Evolutionary conservation across 257 asterid genomes (phyloP).

Genomic region (Solanum bulbocastanum): DNA sequence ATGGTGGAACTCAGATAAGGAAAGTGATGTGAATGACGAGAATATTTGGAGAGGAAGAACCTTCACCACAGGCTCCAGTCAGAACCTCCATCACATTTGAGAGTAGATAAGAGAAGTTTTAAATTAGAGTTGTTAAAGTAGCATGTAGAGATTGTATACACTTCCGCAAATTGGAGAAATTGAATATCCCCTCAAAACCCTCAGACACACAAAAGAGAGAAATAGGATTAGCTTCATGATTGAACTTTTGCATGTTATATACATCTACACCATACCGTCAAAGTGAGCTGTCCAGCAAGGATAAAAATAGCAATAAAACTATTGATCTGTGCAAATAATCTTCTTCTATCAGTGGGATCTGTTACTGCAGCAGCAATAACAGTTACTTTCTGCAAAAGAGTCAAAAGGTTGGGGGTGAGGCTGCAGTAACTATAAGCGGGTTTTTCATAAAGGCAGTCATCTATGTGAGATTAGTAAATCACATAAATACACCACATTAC

Average conservation of each 20-base stretch:
- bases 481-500: not conserved
- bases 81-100: not conserved
- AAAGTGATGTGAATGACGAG: not conserved
- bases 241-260: not conserved
- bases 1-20: not conserved
- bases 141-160: not conserved
- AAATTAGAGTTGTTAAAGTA: not conserved
- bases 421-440: not conserved
- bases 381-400: slow-evolving; percentile 77
- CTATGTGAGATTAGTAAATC: not conserved
- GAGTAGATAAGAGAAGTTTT: not conserved
- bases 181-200: not conserved
- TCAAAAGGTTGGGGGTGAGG: not conserved
- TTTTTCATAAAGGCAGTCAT: not conserved
- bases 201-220: not conserved
- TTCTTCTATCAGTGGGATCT: slow-evolving; percentile 74
- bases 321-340: slow-evolving; percentile 83
- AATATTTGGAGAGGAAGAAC: not conserved
- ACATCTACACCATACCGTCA: slow-evolving; percentile 51
- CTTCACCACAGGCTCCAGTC: not conserved
- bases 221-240: not conserved
- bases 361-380: slow-evolving; percentile 69
- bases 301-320: slow-evolving; percentile 93
- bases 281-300: slow-evolving; percentile 85
- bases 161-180: not conserved